A percentile compares a stretch with the other conserved stretches of the same genome.
phyloP scores from a whole-genome alignment of 495 filamentous ascomycete genomes.

The Amniculicola lignicola region DNA sequence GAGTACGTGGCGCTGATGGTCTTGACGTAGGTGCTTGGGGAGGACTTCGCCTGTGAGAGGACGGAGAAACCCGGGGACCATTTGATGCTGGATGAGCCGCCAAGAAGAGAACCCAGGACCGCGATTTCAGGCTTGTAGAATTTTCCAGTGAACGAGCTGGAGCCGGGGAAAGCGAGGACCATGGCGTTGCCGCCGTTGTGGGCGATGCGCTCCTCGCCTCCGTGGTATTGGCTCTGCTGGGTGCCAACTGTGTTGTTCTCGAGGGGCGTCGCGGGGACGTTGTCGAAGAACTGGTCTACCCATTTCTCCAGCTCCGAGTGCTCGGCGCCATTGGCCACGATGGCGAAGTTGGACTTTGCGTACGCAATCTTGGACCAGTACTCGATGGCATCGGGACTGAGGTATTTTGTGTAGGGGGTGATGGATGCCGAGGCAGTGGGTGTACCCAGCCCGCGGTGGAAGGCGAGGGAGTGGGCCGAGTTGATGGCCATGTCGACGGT shows the following conservation, averaged over 20 bases:
- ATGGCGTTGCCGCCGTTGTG: conserved; percentile 69
- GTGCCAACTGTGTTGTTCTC: conserved; percentile 37
- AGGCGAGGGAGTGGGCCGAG: conserved; percentile 82
- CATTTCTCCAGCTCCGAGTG: conserved; percentile 78
- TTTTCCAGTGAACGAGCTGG: conserved; percentile 65
- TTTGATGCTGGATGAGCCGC: conserved; percentile 87
- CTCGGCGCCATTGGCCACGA: conserved; percentile 83
- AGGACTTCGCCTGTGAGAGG: conserved; percentile 69
- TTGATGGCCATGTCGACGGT: conserved; percentile 73
- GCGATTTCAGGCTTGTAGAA: conserved; percentile 84
- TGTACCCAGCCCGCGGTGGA: conserved; percentile 87
- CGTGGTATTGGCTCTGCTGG: conserved; percentile 75
- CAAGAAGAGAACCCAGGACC: conserved; percentile 85
- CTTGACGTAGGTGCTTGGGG: conserved; percentile 61
- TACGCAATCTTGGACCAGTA: conserved; percentile 74
- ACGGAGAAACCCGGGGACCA: conserved; percentile 92
- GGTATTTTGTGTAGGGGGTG: conserved; percentile 70
- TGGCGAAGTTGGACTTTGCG: conserved; percentile 80
- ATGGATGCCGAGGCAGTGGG: conserved; percentile 66
- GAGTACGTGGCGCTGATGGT: conserved; percentile 84
- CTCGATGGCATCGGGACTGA: conserved; percentile 66
- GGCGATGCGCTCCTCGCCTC: conserved; percentile 88
- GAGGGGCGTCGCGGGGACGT: conserved; percentile 42
- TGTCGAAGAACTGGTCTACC: conserved; percentile 84
- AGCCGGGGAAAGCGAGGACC: conserved; percentile 89